phyloP scores from a whole-genome alignment of 2,329 filamentous ascomycete species.

The Fusarium sp. region DNA sequence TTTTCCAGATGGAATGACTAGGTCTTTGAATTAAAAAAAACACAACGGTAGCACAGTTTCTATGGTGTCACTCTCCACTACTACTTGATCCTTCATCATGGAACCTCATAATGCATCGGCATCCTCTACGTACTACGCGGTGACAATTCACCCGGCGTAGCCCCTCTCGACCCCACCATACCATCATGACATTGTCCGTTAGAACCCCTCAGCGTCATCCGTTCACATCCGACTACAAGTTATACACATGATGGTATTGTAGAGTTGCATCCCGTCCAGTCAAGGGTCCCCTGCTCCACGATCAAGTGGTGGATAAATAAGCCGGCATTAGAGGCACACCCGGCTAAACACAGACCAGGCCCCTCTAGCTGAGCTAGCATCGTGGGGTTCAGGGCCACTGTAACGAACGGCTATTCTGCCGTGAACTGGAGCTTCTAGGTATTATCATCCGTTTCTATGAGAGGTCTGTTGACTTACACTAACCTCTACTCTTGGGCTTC shows the following conservation, averaged over 20 bases:
- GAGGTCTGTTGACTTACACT: conserved; percentile 10
- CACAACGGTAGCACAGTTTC: neutral
- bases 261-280: conserved; percentile 17
- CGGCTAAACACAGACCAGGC: conserved; percentile 36
- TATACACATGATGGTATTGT: conserved; percentile 1
- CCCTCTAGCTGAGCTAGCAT: neutral
- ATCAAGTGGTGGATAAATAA: conserved; percentile 31
- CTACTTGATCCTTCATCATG: conserved; percentile 20
- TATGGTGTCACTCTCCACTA: conserved; percentile 28
- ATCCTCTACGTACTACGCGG: conserved; percentile 2
- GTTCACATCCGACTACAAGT: conserved; percentile 18
- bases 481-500: neutral
- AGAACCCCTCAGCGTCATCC: conserved; percentile 27
- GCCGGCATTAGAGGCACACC: conserved; percentile 11
- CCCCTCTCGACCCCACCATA: conserved; percentile 41
- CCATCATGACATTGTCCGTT: conserved; percentile 27
- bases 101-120: conserved; percentile 12
- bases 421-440: neutral
- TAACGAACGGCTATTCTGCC: neutral
- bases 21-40: conserved; percentile 13
- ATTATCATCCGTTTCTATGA: neutral
- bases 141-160: conserved; percentile 37
- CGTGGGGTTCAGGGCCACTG: conserved; percentile 22
- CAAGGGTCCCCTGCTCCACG: conserved; percentile 20
- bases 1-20: conserved; percentile 6